A percentile compares a stretch with the other conserved stretches of the same genome.
Evolutionary conservation across 78 protist genomes (phyloP).

Genomic region (Dictyostelium citrinum): DNA sequence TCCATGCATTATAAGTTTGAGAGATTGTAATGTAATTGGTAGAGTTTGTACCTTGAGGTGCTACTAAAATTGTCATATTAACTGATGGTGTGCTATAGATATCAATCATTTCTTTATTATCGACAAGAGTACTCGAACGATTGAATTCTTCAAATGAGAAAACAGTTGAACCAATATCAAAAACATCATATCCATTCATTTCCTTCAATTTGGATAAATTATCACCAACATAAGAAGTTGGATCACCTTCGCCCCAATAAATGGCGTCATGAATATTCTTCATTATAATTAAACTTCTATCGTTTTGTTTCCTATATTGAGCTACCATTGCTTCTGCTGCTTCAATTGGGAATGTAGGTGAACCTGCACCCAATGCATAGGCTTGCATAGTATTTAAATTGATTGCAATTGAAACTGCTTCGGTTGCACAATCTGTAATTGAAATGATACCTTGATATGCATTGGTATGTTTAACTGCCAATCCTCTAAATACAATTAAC

Average conservation of each 20-base stretch:
- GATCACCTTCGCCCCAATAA: conserved; percentile 38
- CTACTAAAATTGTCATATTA: not conserved
- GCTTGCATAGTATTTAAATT: not conserved
- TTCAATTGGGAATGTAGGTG: not conserved
- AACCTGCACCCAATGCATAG: not conserved
- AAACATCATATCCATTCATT: not conserved
- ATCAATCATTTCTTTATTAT: not conserved
- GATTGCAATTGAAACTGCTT: not conserved
- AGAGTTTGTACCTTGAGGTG: not conserved
- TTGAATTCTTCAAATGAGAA: conserved; percentile 36
- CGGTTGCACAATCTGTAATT: not conserved
- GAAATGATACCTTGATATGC: conserved; percentile 49
- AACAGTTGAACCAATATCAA: not conserved
- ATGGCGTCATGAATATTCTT: conserved; percentile 57
- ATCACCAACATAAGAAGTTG: conserved; percentile 1
- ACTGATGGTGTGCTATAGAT: conserved; percentile 19
- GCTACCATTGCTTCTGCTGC: too few relatives aligned
- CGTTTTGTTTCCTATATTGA: too few relatives aligned
- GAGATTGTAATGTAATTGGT: not conserved
- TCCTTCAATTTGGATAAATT: not conserved
- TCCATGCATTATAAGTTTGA: conserved; percentile 35
- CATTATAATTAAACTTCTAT: not conserved
- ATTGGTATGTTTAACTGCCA: not conserved
- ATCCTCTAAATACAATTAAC: conserved; percentile 13
- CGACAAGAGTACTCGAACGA: not conserved